Percentiles rank a stretch among this genome's conserved stretches.
Evolutionary conservation across 148 eudicot species (phyloP).

Genomic region (Silene latifolia): DNA sequence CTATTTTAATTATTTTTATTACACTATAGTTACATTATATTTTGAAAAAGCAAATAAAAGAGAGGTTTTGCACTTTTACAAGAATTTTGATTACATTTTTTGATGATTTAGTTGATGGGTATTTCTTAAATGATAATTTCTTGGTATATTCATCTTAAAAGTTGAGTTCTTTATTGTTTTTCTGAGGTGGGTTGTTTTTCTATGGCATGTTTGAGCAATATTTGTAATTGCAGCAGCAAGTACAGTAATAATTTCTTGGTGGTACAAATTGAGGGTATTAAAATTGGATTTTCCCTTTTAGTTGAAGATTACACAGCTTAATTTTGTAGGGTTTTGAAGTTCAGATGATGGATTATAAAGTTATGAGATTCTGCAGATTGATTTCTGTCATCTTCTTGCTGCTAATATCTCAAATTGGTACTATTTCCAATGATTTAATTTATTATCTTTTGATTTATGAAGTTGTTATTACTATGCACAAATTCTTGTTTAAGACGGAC

Average conservation of each 20-base stretch:
- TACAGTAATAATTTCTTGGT: not conserved
- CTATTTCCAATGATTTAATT: not conserved
- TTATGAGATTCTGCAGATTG: slow-evolving; percentile 5
- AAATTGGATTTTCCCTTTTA: not conserved
- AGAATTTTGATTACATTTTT: not conserved
- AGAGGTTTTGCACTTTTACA: not conserved
- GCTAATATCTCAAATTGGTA: slow-evolving; percentile 9
- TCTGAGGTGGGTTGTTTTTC: not conserved
- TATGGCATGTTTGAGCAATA: not conserved
- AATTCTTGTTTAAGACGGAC: too few species aligned
- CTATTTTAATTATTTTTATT: not conserved
- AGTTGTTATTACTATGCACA: too few species aligned
- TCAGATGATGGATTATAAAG: slow-evolving; percentile 3
- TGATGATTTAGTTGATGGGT: not conserved
- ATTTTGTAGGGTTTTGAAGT: not conserved
- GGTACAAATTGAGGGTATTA: not conserved
- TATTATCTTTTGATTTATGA: not conserved
- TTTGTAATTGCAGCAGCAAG: not conserved
- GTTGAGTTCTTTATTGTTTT: not conserved
- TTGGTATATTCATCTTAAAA: not conserved
- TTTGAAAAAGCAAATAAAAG: not conserved
- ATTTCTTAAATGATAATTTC: not conserved
- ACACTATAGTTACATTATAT: not conserved
- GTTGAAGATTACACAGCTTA: not conserved
- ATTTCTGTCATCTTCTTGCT: not conserved